phyloP scores from a whole-genome alignment of 306 rosid genomes.

The Corylus avellana region DNA sequence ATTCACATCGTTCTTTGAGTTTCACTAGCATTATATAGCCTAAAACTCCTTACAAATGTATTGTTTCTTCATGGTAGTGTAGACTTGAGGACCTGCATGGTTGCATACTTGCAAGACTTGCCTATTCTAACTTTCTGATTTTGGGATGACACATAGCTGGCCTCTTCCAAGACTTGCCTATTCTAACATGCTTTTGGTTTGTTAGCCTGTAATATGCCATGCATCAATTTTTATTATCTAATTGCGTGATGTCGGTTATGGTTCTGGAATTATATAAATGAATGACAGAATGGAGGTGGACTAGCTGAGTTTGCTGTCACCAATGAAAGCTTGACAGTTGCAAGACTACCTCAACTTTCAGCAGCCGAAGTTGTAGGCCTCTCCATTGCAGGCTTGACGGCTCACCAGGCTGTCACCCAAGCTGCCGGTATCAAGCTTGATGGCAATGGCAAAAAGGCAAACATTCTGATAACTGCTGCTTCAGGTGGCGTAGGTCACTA shows the following conservation, averaged over 20 bases:
- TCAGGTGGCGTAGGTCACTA: slow-evolving; percentile 89
- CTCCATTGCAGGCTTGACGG: slow-evolving; percentile 68
- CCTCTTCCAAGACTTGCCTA: not conserved
- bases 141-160: not conserved
- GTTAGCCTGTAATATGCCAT: not conserved
- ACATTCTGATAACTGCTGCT: slow-evolving; percentile 78
- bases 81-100: not conserved
- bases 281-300: slow-evolving; percentile 68
- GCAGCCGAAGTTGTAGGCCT: slow-evolving; percentile 62
- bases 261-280: not conserved
- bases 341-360: slow-evolving; percentile 50
- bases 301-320: slow-evolving; percentile 63
- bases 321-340: slow-evolving; percentile 48
- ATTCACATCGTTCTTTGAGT: not conserved
- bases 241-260: not conserved
- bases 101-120: not conserved
- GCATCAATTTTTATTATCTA: not conserved
- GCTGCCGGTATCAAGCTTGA: slow-evolving; percentile 55
- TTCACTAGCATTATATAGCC: not conserved
- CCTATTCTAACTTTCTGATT: not conserved
- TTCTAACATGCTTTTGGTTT: not conserved
- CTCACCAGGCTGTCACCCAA: slow-evolving; percentile 62
- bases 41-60: not conserved
- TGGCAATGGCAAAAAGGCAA: slow-evolving; percentile 42
- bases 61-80: not conserved